Evolutionary conservation across 768 basidiomycete genomes (phyloP).

Genomic region (Mrakia hoshinonis): DNA sequence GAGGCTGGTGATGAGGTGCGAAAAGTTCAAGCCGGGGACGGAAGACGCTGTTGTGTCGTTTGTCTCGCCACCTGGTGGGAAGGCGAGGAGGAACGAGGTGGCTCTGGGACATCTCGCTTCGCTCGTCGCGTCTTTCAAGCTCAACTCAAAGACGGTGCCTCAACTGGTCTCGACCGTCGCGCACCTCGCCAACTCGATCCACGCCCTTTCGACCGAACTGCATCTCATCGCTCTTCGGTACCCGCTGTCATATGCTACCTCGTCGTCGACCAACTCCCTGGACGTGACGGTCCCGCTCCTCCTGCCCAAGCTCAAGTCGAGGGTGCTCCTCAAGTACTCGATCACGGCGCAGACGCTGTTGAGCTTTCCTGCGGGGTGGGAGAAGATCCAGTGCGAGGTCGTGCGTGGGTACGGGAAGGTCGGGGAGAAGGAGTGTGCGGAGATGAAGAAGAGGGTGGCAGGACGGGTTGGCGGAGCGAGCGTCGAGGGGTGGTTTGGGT

Average conservation of each 20-base stretch:
- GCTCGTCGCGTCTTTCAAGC: slow-evolving; percentile 23
- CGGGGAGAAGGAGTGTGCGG: background rate
- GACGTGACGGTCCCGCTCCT: background rate
- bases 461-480: background rate
- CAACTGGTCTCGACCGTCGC: too few species aligned
- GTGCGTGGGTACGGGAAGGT: slow-evolving; percentile 33
- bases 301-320: slow-evolving; percentile 26
- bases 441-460: background rate
- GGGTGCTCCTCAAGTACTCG: slow-evolving; percentile 31
- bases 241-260: slow-evolving; percentile 30
- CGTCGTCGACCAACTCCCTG: background rate
- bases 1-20: slow-evolving; percentile 31
- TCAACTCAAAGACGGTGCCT: slow-evolving; percentile 30
- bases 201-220: slow-evolving; percentile 34
- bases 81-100: slow-evolving; percentile 24
- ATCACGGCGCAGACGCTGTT: slow-evolving; percentile 26
- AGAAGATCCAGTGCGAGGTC: slow-evolving; percentile 28
- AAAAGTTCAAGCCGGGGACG: slow-evolving; percentile 29
- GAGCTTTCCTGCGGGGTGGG: slow-evolving; percentile 33
- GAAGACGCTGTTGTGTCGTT: slow-evolving; percentile 31
- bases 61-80: slow-evolving; percentile 13
- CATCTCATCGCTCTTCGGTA: slow-evolving; percentile 33
- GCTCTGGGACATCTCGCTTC: slow-evolving; percentile 29
- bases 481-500: background rate
- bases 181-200: slow-evolving; percentile 34